These are phyloP conservation scores for Helotiales sp. DNA, from an alignment of 2,329 filamentous ascomycete species.

Conservation along the genomic window DNA sequence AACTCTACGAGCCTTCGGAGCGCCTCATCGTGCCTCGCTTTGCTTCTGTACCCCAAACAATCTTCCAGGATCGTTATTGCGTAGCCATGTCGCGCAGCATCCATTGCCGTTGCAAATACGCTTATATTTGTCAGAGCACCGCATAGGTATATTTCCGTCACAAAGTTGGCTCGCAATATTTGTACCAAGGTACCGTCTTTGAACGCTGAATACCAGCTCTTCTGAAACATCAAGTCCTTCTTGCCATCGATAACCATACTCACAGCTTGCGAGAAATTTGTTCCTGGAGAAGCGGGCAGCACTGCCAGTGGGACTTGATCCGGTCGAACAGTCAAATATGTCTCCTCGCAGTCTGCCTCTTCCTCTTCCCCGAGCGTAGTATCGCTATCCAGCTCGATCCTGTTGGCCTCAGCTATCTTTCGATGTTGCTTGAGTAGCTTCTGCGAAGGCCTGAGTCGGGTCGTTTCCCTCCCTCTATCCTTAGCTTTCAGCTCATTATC, in stretches of 20 bases:
- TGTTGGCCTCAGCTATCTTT: constrained; percentile 17
- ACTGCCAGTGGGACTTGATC: constrained; percentile 41
- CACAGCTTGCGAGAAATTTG: constrained; percentile 46
- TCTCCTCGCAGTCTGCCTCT: constrained; percentile 21
- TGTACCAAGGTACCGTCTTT: constrained; percentile 71
- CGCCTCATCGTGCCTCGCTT: constrained; percentile 58
- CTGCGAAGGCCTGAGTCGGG: constrained; percentile 10
- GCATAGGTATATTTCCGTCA: constrained; percentile 87
- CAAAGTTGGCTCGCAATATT: constrained; percentile 77
- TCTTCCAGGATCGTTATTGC: constrained; percentile 86
- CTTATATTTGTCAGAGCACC: constrained; percentile 85
- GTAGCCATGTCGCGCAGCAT: constrained; percentile 85
- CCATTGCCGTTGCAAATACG: constrained; percentile 86
- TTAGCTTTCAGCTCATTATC: constrained; percentile 25
- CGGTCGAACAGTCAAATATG: constrained; percentile 30
- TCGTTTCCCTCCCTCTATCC: constrained; percentile 5
- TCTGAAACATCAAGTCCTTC: constrained; percentile 54
- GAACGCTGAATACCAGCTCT: constrained; percentile 88
- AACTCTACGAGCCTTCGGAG: constrained; percentile 30
- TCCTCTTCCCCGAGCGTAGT: constrained; percentile 16
- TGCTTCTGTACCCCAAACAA: constrained; percentile 78
- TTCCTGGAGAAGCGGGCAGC: constrained; percentile 45
- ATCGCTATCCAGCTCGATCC: not conserved
- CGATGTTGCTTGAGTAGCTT: constrained; percentile 17
- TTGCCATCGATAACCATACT: constrained; percentile 42